phyloP scores from a whole-genome alignment of 257 asterid genomes.

The Rhazya stricta region DNA sequence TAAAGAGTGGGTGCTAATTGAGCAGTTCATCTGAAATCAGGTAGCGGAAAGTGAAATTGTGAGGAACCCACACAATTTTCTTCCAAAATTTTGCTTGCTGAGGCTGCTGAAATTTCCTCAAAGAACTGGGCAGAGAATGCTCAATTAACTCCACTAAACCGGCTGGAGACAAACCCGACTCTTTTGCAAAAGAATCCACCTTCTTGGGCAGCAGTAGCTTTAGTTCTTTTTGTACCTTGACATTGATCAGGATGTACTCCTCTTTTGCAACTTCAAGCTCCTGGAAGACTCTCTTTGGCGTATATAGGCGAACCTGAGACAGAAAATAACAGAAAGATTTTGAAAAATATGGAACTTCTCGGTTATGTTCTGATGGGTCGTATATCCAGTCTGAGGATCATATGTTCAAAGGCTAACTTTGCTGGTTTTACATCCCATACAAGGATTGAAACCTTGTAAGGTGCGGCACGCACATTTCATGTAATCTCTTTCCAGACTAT shows the following conservation, averaged over 20 bases:
- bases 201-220: constrained; percentile 65
- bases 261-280: constrained; percentile 92
- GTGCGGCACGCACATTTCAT: not conserved
- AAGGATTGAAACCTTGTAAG: not conserved
- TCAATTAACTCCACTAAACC: constrained; percentile 48
- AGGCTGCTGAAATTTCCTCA: constrained; percentile 27
- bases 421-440: not conserved
- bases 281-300: constrained; percentile 58
- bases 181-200: constrained; percentile 62
- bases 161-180: constrained; percentile 42
- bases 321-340: not conserved
- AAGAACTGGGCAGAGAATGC: constrained; percentile 40
- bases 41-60: constrained; percentile 63
- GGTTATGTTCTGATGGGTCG: not conserved
- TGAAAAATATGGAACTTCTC: not conserved
- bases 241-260: constrained; percentile 65
- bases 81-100: constrained; percentile 44
- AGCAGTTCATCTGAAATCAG: constrained; percentile 52
- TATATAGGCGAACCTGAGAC: constrained; percentile 66
- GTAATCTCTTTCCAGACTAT: not conserved
- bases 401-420: not conserved
- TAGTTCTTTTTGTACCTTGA: constrained; percentile 54
- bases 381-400: not conserved
- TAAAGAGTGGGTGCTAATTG: constrained; percentile 12
- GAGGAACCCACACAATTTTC: constrained; percentile 66